These are phyloP conservation scores for Phylloporus scabripes DNA, from an alignment of 768 basidiomycete genomes.

Conservation along the genomic window DNA sequence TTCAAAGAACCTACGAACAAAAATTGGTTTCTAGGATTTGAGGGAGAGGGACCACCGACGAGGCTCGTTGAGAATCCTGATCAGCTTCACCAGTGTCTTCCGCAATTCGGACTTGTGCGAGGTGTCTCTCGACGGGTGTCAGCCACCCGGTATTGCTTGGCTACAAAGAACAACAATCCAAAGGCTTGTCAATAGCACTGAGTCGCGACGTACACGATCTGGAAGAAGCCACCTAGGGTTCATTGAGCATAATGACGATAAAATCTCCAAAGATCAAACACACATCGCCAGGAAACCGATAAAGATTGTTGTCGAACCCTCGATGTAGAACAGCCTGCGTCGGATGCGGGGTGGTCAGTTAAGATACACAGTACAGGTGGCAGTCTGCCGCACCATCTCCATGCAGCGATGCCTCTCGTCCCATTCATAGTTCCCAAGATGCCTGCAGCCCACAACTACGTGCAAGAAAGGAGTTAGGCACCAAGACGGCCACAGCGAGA, in stretches of 20 bases:
- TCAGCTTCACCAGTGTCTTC: constrained; percentile 69
- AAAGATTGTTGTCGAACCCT: constrained; percentile 59
- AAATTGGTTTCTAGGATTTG: neutral
- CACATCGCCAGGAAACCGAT: constrained; percentile 54
- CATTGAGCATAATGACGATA: neutral
- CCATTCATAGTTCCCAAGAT: constrained; percentile 68
- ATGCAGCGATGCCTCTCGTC: constrained; percentile 56
- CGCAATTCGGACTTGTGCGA: constrained; percentile 60
- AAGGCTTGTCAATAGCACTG: neutral
- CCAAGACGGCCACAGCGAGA: neutral
- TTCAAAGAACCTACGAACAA: constrained; percentile 11
- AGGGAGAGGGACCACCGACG: constrained; percentile 31
- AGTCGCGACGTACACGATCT: constrained; percentile 44
- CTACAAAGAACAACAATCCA: constrained; percentile 27
- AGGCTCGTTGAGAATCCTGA: constrained; percentile 48
- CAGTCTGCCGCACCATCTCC: constrained; percentile 50
- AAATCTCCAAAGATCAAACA: neutral
- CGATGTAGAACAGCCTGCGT: constrained; percentile 65
- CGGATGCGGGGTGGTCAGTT: neutral
- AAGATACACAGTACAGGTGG: neutral
- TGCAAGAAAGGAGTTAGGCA: neutral
- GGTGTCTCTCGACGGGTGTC: constrained; percentile 39
- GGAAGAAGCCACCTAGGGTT: constrained; percentile 48
- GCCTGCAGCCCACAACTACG: constrained; percentile 64
- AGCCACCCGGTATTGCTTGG: constrained; percentile 62